Evolutionary conservation across 2,329 filamentous ascomycete genomes (phyloP).

Genomic region (Pestalotiopsis sp.): DNA sequence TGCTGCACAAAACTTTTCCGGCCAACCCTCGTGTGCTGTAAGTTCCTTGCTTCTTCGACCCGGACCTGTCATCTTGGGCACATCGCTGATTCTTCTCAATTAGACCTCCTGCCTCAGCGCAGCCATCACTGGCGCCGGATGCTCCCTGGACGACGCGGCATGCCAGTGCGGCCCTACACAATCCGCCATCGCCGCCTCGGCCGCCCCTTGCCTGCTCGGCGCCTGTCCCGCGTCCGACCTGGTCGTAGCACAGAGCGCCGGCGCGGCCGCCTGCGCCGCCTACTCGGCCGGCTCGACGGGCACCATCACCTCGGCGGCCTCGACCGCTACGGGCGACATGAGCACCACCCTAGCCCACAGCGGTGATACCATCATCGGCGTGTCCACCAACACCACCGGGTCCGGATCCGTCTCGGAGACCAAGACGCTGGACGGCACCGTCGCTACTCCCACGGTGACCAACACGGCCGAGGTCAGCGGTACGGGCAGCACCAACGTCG

Average conservation of each 20-base stretch:
- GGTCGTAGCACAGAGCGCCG: conserved; percentile 31
- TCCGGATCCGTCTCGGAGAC: background rate
- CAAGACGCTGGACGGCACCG: conserved; percentile 1
- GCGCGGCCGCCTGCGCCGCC: conserved; percentile 32
- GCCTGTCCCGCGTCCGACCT: conserved; percentile 33
- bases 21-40: conserved; percentile 40
- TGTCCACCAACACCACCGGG: background rate
- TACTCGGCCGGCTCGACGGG: conserved; percentile 26
- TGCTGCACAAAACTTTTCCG: conserved; percentile 34
- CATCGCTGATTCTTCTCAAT: background rate
- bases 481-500: background rate
- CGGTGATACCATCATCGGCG: background rate
- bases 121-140: conserved; percentile 50
- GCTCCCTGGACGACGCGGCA: conserved; percentile 44
- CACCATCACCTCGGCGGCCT: conserved; percentile 5
- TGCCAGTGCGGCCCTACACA: conserved; percentile 53
- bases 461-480: background rate
- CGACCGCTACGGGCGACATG: background rate
- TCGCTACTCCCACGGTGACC: background rate
- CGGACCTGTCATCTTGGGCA: background rate
- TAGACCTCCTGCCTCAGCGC: conserved; percentile 49
- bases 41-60: conserved; percentile 17
- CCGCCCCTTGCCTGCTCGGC: conserved; percentile 33
- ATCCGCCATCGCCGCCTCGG: conserved; percentile 31
- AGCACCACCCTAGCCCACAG: background rate